Base-by-base conservation (phyloP, 1,139 yeast species). In the Diutina siamensis region DNA sequence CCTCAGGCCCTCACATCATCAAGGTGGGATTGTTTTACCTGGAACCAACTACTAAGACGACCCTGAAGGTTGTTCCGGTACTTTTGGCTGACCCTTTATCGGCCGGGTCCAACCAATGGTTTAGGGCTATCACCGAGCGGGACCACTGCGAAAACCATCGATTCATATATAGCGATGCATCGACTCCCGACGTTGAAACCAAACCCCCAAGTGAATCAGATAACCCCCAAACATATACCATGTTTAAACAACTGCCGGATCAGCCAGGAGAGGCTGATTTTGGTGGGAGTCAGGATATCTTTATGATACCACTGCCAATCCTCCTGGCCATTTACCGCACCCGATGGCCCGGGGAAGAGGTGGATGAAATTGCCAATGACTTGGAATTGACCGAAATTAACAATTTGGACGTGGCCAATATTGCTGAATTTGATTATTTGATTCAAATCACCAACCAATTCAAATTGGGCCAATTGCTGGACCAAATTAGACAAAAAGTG, bases 51-150 rank as follows among this genome's bases (percentile, higher is more conserved):
- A 18, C 33, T 20, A 22, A 15, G n/a, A 25, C 4, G 20, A 25
- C 17, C 25, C 33, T 25, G 32, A 25, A 22, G 20, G 18, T 22
- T n/a, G 13, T 38, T 15, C 42, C 42, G 7, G 50, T 62, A 0
- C 50, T 71, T 3, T 53, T 71, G 34, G 68, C 74, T 1, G 76
- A 71, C 49, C 75, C 76, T 2, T 58, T 71, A 48, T 61, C 75
- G 7, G 57, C 57, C 5, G 56, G 56, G 12, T 67, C 63, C 47
- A 49, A 56, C 25, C 28, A 34, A 8, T 69, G 75, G 75, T 65
- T 63, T 34, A 46, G 56, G 7, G 46, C 52, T 21, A 49, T 71
- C 4, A 52, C 46, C 4, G 45, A 49, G 2, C 56, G 75, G 45
- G 44, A 55, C 18, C 51, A 57, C 22, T 36, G 46, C 1, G 47